Evolutionary conservation across 2,329 filamentous ascomycete genomes (phyloP).

Genomic region (Stemphylium vesicarium): DNA sequence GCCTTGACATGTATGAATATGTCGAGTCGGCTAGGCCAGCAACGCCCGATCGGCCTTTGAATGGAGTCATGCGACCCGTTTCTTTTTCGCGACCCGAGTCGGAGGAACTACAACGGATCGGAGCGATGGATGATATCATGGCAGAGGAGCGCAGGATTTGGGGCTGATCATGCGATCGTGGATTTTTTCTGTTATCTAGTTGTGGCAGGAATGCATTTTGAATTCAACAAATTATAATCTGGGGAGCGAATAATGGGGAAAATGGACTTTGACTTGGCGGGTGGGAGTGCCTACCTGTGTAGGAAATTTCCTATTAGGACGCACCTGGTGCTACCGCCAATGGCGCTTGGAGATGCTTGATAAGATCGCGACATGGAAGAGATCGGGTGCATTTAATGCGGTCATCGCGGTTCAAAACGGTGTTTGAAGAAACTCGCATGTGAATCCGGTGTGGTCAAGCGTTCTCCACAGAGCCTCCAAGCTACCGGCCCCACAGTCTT

Average conservation of each 20-base stretch:
- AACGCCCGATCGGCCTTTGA: not conserved
- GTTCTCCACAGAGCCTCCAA: constrained; percentile 11
- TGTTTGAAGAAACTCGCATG: not conserved
- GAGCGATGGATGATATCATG: constrained; percentile 8
- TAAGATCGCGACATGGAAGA: not conserved
- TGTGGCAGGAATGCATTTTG: not conserved
- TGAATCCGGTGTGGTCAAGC: not conserved
- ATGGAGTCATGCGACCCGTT: constrained; percentile 11
- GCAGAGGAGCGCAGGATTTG: constrained; percentile 1
- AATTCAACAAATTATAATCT: not conserved
- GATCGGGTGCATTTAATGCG: not conserved
- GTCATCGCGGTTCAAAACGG: not conserved
- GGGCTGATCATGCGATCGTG: not conserved
- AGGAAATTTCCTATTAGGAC: not conserved
- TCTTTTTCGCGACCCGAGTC: not conserved
- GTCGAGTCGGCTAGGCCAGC: not conserved
- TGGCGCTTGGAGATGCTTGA: not conserved
- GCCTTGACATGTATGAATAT: not conserved
- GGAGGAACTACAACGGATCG: not conserved
- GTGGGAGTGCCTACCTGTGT: not conserved
- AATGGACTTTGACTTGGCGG: not conserved
- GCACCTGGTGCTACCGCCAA: not conserved
- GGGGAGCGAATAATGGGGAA: too few species aligned
- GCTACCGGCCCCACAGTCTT: constrained; percentile 8
- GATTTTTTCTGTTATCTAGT: not conserved